Evolutionary conservation across 805 yeast species (phyloP), one percentile per base, ranked within the genome.

Genomic region (Lipomyces yamadae): DNA sequence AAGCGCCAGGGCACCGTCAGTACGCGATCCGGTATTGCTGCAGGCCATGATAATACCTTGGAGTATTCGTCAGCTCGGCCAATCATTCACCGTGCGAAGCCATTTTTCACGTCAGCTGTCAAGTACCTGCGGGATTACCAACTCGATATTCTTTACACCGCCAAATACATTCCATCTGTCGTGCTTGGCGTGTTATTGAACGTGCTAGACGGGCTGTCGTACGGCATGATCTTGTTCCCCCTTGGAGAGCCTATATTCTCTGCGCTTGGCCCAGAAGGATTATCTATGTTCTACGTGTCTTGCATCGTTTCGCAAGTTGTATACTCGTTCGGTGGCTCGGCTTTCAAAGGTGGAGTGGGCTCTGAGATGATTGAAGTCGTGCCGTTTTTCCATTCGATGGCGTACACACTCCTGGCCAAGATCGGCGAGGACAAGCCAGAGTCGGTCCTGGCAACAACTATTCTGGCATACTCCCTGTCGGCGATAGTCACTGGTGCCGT

Each of bases 311-410:
- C 97, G 0, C 99, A 95, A 77, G 79, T 92, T 70, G 90, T 92
- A 4, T 93, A 86, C 75, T 92, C 98, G 0, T 78, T 91, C 32
- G 99, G 99, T 15, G 96, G 96, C 0, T 91, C 97, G 15, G 90
- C 91, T 7, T 94, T 95, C 80, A 86, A 86, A 68, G 84, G 92
- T 1, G 97, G 96, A n/a, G 87, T 94, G 56, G 99, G 99, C 0
- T 90, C 97, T 2, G 98, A 95, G 79, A 95, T 95, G 99, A 95
- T 95, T 71, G 99, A 95, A 77, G 92, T 95, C n/a, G 96, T 97
- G 1, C 99, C 99, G 1, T 95, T 95, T 77, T 94, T 94, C 81
- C 99, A 95, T 75, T 84, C 96, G 2, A 93, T 95, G 97, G 98
- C 98, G 0, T 81, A 85, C 34, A 81, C 88, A 13, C 88, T 95